A percentile compares a stretch with the other conserved stretches of the same genome.
Conservation (phyloP, 371 early-diverging fungal genomes). For the Mortierella sp. region DNA sequence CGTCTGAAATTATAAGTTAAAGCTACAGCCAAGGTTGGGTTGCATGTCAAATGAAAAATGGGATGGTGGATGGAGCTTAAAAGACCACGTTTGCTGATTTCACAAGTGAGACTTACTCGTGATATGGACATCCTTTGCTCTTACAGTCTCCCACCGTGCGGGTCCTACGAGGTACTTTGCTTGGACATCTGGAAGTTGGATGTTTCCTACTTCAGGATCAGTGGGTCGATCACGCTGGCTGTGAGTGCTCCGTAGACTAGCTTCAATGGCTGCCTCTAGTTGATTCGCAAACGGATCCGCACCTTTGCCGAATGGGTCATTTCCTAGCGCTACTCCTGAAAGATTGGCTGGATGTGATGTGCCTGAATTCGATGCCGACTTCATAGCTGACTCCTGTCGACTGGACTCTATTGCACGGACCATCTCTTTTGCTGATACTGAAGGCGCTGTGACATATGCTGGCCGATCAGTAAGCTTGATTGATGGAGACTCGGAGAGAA, state of each 20-base stretch:
- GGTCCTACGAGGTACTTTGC: conserved; percentile 37
- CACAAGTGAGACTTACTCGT: conserved; percentile 26
- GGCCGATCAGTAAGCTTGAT: conserved; percentile 7
- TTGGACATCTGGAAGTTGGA: conserved; percentile 38
- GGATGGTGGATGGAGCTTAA: too few relatives aligned
- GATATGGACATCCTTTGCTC: conserved; percentile 36
- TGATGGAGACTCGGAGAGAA: conserved; percentile 1
- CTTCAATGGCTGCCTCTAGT: conserved; percentile 42
- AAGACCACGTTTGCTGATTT: not conserved
- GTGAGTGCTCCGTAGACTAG: conserved; percentile 11
- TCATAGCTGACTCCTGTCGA: conserved; percentile 3
- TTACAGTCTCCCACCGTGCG: conserved; percentile 47
- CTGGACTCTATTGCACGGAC: conserved; percentile 49
- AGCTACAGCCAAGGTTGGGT: not conserved
- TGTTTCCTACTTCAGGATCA: not conserved
- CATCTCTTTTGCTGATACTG: conserved; percentile 48
- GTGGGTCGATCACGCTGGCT: not conserved
- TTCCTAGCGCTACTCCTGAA: not conserved
- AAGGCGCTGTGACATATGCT: conserved; percentile 28
- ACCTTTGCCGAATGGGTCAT: conserved; percentile 29
- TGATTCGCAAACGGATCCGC: conserved; percentile 46
- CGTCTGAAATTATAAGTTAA: conserved; percentile 18
- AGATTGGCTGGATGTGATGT: not conserved
- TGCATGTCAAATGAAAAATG: too few relatives aligned
- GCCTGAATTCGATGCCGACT: not conserved